Evolutionary conservation across 257 asterid species (phyloP).

Genomic region (Penstemon eatonii): DNA sequence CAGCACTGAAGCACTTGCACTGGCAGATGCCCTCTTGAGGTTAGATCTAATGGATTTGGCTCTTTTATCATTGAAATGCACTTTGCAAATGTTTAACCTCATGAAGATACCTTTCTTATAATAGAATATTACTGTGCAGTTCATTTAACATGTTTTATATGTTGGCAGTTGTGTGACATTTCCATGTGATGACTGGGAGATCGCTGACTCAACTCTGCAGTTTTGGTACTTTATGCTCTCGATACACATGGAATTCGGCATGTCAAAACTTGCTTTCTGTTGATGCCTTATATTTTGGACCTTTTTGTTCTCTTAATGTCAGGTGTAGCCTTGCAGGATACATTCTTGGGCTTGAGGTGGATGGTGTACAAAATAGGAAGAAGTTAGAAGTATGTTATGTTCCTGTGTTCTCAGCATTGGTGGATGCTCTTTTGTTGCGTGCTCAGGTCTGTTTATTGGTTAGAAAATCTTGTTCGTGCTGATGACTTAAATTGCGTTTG

Average conservation of each 20-base stretch:
- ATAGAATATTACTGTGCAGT: constrained; percentile 10
- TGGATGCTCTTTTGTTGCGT: constrained; percentile 74
- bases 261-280: not conserved
- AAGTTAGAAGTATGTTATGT: constrained; percentile 48
- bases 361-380: constrained; percentile 49
- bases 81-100: constrained; percentile 11
- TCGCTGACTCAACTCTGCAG: constrained; percentile 84
- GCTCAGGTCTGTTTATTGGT: constrained; percentile 59
- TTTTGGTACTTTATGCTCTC: constrained; percentile 57
- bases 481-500: not conserved
- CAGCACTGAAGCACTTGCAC: constrained; percentile 65
- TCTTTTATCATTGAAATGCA: constrained; percentile 9
- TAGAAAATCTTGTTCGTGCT: not conserved
- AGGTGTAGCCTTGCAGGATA: constrained; percentile 82
- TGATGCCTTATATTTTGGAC: constrained; percentile 24
- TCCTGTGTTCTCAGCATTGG: constrained; percentile 69
- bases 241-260: constrained; percentile 4
- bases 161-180: constrained; percentile 71
- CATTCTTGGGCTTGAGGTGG: constrained; percentile 60
- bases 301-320: constrained; percentile 35
- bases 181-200: constrained; percentile 89
- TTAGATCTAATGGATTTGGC: constrained; percentile 35
- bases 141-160: constrained; percentile 29
- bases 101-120: not conserved
- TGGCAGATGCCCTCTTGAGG: constrained; percentile 81